Evolutionary conservation across 768 basidiomycete species (phyloP).

Genomic region (Leccinum variicolor): DNA sequence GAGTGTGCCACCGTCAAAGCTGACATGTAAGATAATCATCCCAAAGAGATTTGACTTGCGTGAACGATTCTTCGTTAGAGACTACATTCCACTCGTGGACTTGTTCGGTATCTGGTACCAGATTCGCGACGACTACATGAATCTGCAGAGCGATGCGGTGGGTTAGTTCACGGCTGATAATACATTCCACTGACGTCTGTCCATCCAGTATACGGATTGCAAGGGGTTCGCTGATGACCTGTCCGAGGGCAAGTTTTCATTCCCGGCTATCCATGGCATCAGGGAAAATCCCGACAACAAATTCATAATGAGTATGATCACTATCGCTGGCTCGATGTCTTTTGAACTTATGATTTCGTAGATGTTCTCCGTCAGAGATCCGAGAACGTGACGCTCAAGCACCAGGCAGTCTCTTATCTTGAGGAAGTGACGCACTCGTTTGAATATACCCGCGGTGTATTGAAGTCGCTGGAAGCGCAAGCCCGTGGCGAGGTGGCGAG

Average conservation of each 20-base stretch:
- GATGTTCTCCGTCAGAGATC: constrained; percentile 91
- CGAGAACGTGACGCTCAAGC: constrained; percentile 73
- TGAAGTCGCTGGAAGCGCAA: constrained; percentile 63
- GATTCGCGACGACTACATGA: constrained; percentile 55
- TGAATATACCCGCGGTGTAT: constrained; percentile 75
- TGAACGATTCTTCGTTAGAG: constrained; percentile 25
- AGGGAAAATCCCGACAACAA: constrained; percentile 72
- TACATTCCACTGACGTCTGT: not conserved
- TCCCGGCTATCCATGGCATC: constrained; percentile 90
- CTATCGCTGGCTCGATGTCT: not conserved
- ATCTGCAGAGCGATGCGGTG: constrained; percentile 25
- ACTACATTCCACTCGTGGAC: constrained; percentile 58
- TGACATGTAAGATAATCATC: constrained; percentile 45
- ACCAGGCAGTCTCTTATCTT: constrained; percentile 77
- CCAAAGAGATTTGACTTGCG: not conserved
- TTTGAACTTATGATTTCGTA: constrained; percentile 27
- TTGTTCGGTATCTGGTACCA: constrained; percentile 57
- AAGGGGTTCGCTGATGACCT: constrained; percentile 93
- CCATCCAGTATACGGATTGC: constrained; percentile 68
- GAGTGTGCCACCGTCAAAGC: constrained; percentile 64
- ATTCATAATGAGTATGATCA: constrained; percentile 73
- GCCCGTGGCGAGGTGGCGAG: constrained; percentile 64
- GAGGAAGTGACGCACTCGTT: constrained; percentile 76
- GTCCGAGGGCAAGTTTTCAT: constrained; percentile 96
- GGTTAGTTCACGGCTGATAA: not conserved